Conservation (phyloP, 306 rosid species). For the Castanopsis chinensis region DNA sequence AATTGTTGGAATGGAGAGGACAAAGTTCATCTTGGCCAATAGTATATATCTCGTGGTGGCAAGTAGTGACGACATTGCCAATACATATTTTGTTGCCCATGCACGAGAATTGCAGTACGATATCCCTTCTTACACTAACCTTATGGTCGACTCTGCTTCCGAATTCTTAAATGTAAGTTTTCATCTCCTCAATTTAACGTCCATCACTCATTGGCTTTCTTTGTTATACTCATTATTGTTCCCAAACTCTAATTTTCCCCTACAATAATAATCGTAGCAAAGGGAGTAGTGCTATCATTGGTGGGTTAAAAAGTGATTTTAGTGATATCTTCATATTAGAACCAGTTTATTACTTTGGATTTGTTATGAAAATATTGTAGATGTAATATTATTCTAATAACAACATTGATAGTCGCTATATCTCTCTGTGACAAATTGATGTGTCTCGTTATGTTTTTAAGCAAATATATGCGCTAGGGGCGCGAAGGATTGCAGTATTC, state of each 20-base stretch:
- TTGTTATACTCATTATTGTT: no score
- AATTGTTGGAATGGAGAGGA: constrained; percentile 45
- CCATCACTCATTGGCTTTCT: not conserved
- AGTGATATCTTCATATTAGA: no score
- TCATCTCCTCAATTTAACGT: not conserved
- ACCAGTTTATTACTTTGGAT: no score
- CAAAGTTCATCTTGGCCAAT: constrained; percentile 51
- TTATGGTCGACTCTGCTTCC: constrained; percentile 47
- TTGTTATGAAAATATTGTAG: no score
- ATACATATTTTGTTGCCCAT: constrained; percentile 52
- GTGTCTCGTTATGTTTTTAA: not conserved
- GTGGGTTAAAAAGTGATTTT: no score
- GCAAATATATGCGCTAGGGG: constrained; percentile 55
- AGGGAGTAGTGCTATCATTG: no score
- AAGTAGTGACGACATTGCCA: constrained; percentile 77
- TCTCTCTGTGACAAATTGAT: no score
- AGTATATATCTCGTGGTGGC: constrained; percentile 51
- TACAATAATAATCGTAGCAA: no score
- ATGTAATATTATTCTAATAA: no score
- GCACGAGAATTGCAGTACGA: constrained; percentile 50
- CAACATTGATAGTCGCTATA: no score
- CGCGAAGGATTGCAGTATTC: constrained; percentile 59
- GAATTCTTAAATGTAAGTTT: constrained; percentile 47
- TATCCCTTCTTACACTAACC: constrained; percentile 65
- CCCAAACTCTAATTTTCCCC: no score